Evolutionary conservation across 2,329 filamentous ascomycete genomes (phyloP).

Genomic region (Epichloe elymi): DNA sequence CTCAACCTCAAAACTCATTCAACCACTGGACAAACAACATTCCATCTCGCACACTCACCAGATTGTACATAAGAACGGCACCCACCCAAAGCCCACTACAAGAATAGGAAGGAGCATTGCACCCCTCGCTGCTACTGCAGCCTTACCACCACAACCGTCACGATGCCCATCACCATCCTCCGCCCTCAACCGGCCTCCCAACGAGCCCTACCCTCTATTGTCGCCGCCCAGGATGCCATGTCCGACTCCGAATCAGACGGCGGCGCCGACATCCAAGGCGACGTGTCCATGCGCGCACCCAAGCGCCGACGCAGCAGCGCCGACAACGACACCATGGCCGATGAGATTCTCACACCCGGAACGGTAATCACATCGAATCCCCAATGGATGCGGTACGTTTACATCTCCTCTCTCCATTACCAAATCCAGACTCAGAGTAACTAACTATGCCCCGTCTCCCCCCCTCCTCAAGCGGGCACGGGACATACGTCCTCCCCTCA

Average conservation of each 20-base stretch:
- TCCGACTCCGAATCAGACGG: conserved; percentile 32
- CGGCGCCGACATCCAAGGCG: conserved; percentile 31
- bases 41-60: neutral
- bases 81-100: neutral
- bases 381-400: conserved; percentile 78
- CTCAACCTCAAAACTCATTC: neutral
- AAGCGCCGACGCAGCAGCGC: conserved; percentile 23
- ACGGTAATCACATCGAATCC: conserved; percentile 78
- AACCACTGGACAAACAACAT: neutral
- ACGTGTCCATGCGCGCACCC: conserved; percentile 30
- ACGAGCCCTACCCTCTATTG: conserved; percentile 10
- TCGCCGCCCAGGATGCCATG: conserved; percentile 18
- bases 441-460: too few species aligned
- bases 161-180: conserved; percentile 37
- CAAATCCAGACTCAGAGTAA: neutral
- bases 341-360: conserved; percentile 71
- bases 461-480: conserved; percentile 58
- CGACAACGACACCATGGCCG: conserved; percentile 15
- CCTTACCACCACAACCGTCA: neutral
- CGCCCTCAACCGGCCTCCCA: conserved; percentile 24
- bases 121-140: neutral
- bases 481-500: conserved; percentile 59
- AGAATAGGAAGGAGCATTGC: neutral
- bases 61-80: neutral
- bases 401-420: neutral